A percentile compares a stretch with the other conserved stretches of the same genome.
These are phyloP conservation scores for Brettanomyces sp. DNA, from an alignment of 805 yeast genomes.

Conservation along the genomic window DNA sequence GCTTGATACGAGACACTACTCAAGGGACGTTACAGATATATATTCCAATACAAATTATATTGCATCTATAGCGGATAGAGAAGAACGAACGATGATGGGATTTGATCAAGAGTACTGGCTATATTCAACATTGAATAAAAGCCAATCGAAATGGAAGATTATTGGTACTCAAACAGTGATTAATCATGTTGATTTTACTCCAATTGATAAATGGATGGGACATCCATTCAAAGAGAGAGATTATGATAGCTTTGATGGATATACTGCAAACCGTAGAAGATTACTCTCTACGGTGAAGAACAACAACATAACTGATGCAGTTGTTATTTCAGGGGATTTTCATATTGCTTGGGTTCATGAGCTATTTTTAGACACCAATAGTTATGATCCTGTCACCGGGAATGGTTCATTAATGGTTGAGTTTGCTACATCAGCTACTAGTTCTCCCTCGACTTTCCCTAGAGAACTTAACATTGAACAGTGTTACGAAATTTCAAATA, in stretches of 20 bases:
- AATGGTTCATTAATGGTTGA: constrained; percentile 17
- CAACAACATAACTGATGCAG: constrained; percentile 10
- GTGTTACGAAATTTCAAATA: constrained; percentile 7
- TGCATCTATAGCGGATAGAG: constrained; percentile 8
- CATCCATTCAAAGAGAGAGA: constrained; percentile 12
- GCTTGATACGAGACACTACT: constrained; percentile 18
- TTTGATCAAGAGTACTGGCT: constrained; percentile 20
- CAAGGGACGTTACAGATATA: constrained; percentile 18
- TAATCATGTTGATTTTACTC: constrained; percentile 8
- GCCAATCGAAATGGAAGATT: constrained; percentile 11
- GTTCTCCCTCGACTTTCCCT: constrained; percentile 18
- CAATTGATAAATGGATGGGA: constrained; percentile 14
- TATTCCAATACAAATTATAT: constrained; percentile 13
- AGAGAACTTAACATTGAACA: constrained; percentile 4
- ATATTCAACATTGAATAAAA: constrained; percentile 8
- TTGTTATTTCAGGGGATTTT: constrained; percentile 17
- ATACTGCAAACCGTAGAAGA: constrained; percentile 16
- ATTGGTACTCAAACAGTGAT: constrained; percentile 12
- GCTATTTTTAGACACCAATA: constrained; percentile 5
- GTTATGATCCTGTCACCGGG: constrained; percentile 13
- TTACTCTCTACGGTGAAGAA: constrained; percentile 9
- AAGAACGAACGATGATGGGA: constrained; percentile 19
- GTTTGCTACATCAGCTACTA: constrained; percentile 16
- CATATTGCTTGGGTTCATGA: constrained; percentile 19
- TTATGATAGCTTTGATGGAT: constrained; percentile 21